A percentile compares a stretch with the other conserved stretches of the same genome.
phyloP scores from a whole-genome alignment of 1,139 yeast genomes.

The Geotrichum australiense region DNA sequence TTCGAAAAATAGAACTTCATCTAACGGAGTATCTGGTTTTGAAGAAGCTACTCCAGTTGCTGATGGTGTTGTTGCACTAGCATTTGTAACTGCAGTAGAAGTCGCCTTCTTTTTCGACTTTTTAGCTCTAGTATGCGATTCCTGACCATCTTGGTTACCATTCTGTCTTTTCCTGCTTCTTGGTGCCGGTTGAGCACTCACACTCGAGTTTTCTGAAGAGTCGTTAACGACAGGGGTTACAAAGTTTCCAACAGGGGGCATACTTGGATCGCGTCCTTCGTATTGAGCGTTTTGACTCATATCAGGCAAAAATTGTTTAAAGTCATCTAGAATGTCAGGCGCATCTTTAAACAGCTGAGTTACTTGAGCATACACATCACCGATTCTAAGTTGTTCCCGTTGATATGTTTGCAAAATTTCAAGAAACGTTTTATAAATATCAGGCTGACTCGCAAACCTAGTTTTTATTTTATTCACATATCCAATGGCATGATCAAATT shows the following conservation, averaged over 20 bases:
- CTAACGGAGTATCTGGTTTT: conserved; percentile 47
- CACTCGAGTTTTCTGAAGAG: conserved; percentile 4
- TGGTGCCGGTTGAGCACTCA: too few species aligned
- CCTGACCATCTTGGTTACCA: conserved; percentile 2
- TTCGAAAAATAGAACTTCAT: conserved; percentile 86
- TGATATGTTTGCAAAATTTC: conserved; percentile 95
- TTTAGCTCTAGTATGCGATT: conserved; percentile 2
- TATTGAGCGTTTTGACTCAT: conserved; percentile 38
- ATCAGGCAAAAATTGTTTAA: conserved; percentile 92
- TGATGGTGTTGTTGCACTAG: conserved; percentile 48
- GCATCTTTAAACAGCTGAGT: conserved; percentile 84
- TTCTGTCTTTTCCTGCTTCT: conserved; percentile 1
- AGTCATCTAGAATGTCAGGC: conserved; percentile 90
- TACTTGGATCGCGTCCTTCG: conserved; percentile 37
- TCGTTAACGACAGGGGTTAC: conserved; percentile 53
- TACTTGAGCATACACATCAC: conserved; percentile 91
- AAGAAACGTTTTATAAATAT: conserved; percentile 86
- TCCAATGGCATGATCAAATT: conserved; percentile 93
- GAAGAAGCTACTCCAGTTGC: conserved; percentile 72
- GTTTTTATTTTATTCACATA: conserved; percentile 95
- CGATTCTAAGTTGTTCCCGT: conserved; percentile 89
- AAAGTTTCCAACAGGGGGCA: conserved; percentile 95
- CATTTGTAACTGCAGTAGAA: conserved; percentile 6
- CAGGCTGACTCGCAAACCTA: conserved; percentile 90
- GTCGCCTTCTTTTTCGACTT: conserved; percentile 19